A percentile compares a stretch with the other conserved stretches of the same genome.
Conservation (phyloP, 345 rosid species). For the Isatis tinctoria region DNA sequence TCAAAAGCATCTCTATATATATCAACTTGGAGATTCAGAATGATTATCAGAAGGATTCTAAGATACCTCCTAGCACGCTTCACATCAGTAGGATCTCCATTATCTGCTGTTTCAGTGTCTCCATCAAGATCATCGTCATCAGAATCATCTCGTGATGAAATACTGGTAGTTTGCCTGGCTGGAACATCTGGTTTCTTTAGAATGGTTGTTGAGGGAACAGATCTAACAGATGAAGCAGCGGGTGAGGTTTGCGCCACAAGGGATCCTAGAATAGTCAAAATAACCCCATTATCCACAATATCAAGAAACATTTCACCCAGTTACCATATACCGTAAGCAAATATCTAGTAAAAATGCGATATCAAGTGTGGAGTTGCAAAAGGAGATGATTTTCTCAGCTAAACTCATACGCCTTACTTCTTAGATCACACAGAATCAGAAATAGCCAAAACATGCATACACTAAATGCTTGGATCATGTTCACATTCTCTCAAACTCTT, state of each 20-base stretch:
- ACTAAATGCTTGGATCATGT: background rate
- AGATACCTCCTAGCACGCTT: conserved; percentile 80
- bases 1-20: background rate
- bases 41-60: background rate
- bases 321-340: background rate
- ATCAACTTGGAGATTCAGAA: background rate
- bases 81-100: conserved; percentile 51
- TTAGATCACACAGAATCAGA: background rate
- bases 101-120: conserved; percentile 41
- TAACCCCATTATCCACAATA: background rate
- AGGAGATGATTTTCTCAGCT: background rate
- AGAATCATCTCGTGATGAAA: conserved; percentile 88
- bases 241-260: conserved; percentile 26
- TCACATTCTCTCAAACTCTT: background rate
- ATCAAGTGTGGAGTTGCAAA: background rate
- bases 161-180: conserved; percentile 70
- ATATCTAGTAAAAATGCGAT: background rate
- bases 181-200: conserved; percentile 47
- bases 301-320: background rate
- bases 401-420: background rate
- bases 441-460: background rate
- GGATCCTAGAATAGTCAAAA: conserved; percentile 13
- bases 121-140: conserved; percentile 89
- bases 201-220: conserved; percentile 29
- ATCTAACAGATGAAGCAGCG: conserved; percentile 22